These are phyloP conservation scores for Cutaneotrichosporon arboriforme DNA, from an alignment of 1,284 basidiomycete species.

Conservation along the genomic window DNA sequence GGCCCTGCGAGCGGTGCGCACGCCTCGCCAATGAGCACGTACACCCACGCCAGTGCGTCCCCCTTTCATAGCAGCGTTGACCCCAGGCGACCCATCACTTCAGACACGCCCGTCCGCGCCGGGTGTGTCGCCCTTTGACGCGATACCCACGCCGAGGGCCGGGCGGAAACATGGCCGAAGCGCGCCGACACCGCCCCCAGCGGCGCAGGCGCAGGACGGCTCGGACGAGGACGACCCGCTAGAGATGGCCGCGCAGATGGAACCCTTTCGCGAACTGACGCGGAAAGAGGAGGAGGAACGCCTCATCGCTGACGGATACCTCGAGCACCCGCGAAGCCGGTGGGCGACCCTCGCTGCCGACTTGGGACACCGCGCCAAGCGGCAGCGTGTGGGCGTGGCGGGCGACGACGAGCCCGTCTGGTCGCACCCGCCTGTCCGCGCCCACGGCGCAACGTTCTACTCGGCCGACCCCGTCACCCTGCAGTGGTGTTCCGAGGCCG, in stretches of 20 bases:
- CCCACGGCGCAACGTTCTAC: neutral
- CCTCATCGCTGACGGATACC: slow-evolving; percentile 8
- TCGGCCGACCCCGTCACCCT: slow-evolving; percentile 19
- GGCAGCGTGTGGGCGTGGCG: neutral
- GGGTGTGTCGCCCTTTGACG: neutral
- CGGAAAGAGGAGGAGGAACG: slow-evolving; percentile 16
- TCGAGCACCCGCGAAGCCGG: neutral
- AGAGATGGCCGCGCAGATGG: neutral
- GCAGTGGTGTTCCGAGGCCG: slow-evolving; percentile 17
- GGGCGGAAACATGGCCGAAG: neutral
- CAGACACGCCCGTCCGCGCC: neutral
- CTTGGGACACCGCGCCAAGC: neutral
- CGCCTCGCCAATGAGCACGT: neutral
- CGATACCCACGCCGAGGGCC: too few relatives aligned
- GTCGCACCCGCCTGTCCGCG: neutral
- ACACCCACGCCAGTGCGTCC: neutral
- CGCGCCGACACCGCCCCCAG: neutral
- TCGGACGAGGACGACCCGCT: slow-evolving; percentile 9
- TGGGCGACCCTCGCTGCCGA: neutral
- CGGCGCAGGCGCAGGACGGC: neutral
- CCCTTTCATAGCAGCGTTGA: neutral
- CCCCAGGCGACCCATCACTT: neutral
- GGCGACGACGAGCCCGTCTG: neutral
- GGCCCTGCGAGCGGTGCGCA: neutral
- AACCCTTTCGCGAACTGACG: slow-evolving; percentile 13